phyloP scores from a whole-genome alignment of 371 early-diverging fungal genomes.

The Chytridium lagenaria region DNA sequence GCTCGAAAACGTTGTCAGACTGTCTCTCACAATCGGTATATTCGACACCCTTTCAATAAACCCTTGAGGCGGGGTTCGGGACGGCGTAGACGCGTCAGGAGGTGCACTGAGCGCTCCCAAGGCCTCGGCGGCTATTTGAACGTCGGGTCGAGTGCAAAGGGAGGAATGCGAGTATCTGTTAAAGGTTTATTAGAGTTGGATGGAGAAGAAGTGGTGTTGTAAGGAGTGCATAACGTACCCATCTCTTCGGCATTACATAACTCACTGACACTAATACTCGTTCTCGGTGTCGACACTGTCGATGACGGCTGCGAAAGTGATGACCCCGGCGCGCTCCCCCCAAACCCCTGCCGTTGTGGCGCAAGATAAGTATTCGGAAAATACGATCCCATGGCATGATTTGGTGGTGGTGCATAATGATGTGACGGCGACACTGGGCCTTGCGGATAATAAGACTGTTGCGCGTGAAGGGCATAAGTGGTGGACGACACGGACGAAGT shows the following conservation, averaged over 20 bases:
- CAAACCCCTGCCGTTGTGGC: too few species aligned
- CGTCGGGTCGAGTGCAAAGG: conserved; percentile 54
- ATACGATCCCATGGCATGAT: too few species aligned
- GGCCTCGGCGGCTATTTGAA: conserved; percentile 70
- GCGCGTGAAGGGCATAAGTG: too few species aligned
- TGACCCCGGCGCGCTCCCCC: not conserved
- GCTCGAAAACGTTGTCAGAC: too few species aligned
- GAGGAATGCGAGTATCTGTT: not conserved
- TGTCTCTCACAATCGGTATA: conserved; percentile 79
- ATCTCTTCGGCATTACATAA: conserved; percentile 15
- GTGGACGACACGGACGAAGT: too few species aligned
- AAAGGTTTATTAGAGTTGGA: not conserved
- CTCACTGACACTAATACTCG: conserved; percentile 17
- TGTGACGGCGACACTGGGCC: too few species aligned
- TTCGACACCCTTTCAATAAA: conserved; percentile 78
- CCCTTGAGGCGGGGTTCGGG: conserved; percentile 33
- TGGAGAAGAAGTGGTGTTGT: not conserved
- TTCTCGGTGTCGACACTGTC: conserved; percentile 12
- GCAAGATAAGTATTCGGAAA: too few species aligned
- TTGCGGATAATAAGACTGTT: too few species aligned
- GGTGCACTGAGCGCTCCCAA: conserved; percentile 59
- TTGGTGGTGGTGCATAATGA: too few species aligned
- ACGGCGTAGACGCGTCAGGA: not conserved
- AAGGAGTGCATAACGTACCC: not conserved
- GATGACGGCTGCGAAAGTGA: conserved; percentile 13